Base-by-base conservation (phyloP, 768 basidiomycete genomes). In the Rhizopogon vinicolor region DNA sequence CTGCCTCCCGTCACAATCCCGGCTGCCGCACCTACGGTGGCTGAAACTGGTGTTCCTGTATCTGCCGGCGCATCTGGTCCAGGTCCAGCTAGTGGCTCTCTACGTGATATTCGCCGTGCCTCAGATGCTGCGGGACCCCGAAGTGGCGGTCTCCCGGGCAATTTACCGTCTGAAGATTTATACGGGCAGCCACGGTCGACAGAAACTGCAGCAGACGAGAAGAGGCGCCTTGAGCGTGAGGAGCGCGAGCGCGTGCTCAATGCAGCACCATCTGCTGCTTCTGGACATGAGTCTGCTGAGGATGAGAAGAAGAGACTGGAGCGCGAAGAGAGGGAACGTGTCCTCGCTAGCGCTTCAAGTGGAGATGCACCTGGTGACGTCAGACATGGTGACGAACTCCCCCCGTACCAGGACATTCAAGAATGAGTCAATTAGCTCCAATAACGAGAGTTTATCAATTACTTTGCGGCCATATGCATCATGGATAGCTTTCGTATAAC, bases 11-110 rank as follows among this genome's bases (percentile, higher is more conserved):
- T 63, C 44, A 60, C 63, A 22, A 59, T 72, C 41, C 69, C 78
- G 8, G 60, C 68, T 29, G 66, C 66, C n/a, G 72, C 71, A 7
- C 87, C 85, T 4, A 89, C 87, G 3, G 77, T 91, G 7, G 86
- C 89, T 9, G 89, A 90, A 66, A 89, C 89, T 0, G 87, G 86
- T 12, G 71, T 87, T n/a, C 88, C 87, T 16, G 72, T 87, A n/a
- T 69, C 77, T 16, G 83, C 84, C 3, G 80, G 84, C 16, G 69
- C 63, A 0, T 22, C 49, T 43, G 88, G 86, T 7, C 84, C 86
- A 41, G 86, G 87, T 3, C 85, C 86, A 5, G 77, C 81, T 2
- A 82, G 79, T 57, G 88, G 86, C 5, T 85, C 85, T 2, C 71
- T 89, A 53, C 77, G 69, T 58, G 78, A 85, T 55, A 73, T 83